Conservation (phyloP, 1,284 basidiomycete genomes). For the Papiliotrema laurentii region DNA sequence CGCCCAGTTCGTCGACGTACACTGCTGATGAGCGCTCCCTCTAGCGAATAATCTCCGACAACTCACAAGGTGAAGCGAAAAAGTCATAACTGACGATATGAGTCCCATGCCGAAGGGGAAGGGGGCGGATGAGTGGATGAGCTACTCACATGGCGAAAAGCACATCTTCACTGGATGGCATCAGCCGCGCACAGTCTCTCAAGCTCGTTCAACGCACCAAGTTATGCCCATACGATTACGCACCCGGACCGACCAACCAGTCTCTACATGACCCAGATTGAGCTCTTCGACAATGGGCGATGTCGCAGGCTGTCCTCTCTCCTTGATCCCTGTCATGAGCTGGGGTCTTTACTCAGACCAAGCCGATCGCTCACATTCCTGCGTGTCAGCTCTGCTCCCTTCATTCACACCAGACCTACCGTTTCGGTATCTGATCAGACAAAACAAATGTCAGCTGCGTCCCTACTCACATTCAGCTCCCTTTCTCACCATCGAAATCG, state of each 20-base stretch:
- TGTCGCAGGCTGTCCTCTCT: slow-evolving; percentile 45
- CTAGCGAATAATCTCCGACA: background rate
- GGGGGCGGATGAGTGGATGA: too few relatives aligned
- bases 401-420: slow-evolving; percentile 11
- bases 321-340: slow-evolving; percentile 39
- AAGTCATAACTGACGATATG: slow-evolving; percentile 37
- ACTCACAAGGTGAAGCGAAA: slow-evolving; percentile 40
- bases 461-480: background rate
- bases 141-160: slow-evolving; percentile 43
- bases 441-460: background rate
- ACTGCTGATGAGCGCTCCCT: slow-evolving; percentile 15
- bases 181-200: background rate
- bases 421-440: slow-evolving; percentile 32
- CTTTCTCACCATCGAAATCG: slow-evolving; percentile 30
- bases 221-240: slow-evolving; percentile 45
- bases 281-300: slow-evolving; percentile 45
- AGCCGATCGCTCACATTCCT: slow-evolving; percentile 25
- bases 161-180: slow-evolving; percentile 33
- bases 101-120: background rate
- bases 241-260: slow-evolving; percentile 42
- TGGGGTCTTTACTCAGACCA: background rate
- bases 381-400: background rate
- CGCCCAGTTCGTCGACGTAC: slow-evolving; percentile 43
- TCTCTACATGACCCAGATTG: slow-evolving; percentile 43
- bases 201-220: slow-evolving; percentile 15